Base-by-base conservation (phyloP, 2,329 filamentous ascomycete species). In the Parasarocladium wereldwijsianum region DNA sequence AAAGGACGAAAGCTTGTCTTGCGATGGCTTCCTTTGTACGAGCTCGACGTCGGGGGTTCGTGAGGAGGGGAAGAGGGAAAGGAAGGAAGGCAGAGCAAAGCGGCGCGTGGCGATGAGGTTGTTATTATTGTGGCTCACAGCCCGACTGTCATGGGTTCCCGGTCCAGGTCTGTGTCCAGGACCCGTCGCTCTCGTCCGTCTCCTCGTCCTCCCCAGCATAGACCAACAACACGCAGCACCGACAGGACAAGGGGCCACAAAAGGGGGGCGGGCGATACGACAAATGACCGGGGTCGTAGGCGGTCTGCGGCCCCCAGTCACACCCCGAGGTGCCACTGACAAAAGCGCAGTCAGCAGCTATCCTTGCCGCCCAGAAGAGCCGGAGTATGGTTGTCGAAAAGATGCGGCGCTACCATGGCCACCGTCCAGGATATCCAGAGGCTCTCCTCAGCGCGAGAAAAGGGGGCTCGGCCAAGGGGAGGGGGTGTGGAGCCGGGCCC, bases 1-100 rank as follows among this genome's bases (percentile, higher is more conserved):
- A 60, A 58, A 58, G 49, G 57, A 59, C 55, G 60, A 65, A 63
- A 64, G 58, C 55, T 47, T 54, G 50, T 44, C 43, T 36, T 39
- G 50, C 47, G 47, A 50, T 54, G 54, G 55, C 57, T 54, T 56
- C 53, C 56, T 61, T 56, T n/a, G n/a, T 60, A 60, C 57, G 58
- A 62, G 61, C 57, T 52, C 47, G 62, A 64, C 55, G 50, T 60
- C 50, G 52, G 51, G 49, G 49, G 51, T 55, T 51, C 55, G 57
- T 58, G 46, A 50, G 49, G 49, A 46, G 47, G 44, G 43, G 38
- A 35, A 36, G 37, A 41, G 41, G 43, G 34, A 40, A 48, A 46
- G 46, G 42, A 49, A 42, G 45, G 51, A 44, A 45, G 42, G 42
- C 46, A 43, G 38, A 45, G 40, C 44, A 29, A n/a, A 40, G 36